These are phyloP conservation scores for Hypoxylon fragiforme DNA, from an alignment of 495 filamentous ascomycete species.

Conservation along the genomic window DNA sequence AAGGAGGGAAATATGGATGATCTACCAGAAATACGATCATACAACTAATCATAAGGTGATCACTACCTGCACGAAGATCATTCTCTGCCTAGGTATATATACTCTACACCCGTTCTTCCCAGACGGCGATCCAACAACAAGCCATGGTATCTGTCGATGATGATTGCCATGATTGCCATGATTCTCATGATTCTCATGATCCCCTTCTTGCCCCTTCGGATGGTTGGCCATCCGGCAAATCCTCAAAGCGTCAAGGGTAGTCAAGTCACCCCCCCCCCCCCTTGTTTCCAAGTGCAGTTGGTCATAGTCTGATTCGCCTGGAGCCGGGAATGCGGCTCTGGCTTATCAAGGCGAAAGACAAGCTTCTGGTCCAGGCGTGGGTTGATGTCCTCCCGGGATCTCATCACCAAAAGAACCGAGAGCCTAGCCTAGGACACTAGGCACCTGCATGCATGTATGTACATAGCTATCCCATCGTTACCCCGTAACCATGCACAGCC, in stretches of 20 bases:
- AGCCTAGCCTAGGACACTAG: too few relatives aligned
- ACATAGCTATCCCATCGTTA: too few relatives aligned
- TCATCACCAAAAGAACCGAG: too few relatives aligned
- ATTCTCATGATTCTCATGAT: slow-evolving; percentile 28
- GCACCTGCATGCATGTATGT: too few relatives aligned
- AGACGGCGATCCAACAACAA: slow-evolving; percentile 20
- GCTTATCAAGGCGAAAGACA: slow-evolving; percentile 5
- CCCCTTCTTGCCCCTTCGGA: slow-evolving; percentile 16
- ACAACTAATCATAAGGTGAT: slow-evolving; percentile 29
- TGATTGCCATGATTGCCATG: slow-evolving; percentile 6
- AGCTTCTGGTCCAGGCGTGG: too few relatives aligned
- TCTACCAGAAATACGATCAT: slow-evolving; percentile 27
- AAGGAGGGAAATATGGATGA: slow-evolving; percentile 26
- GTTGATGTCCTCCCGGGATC: too few relatives aligned
- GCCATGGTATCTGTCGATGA: neutral
- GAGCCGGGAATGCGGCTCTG: slow-evolving; percentile 14
- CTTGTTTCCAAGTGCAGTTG: slow-evolving; percentile 1
- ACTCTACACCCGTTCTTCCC: slow-evolving; percentile 10
- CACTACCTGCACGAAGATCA: slow-evolving; percentile 19
- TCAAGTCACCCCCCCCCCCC: slow-evolving; percentile 1
- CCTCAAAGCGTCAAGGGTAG: slow-evolving; percentile 25
- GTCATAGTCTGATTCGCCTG: slow-evolving; percentile 15
- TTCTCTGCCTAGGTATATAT: slow-evolving; percentile 25
- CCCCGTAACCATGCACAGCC: slow-evolving; percentile 9
- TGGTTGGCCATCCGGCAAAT: slow-evolving; percentile 28